Evolutionary conservation across 768 basidiomycete genomes (phyloP).

Genomic region (Tephrocybe sp.): DNA sequence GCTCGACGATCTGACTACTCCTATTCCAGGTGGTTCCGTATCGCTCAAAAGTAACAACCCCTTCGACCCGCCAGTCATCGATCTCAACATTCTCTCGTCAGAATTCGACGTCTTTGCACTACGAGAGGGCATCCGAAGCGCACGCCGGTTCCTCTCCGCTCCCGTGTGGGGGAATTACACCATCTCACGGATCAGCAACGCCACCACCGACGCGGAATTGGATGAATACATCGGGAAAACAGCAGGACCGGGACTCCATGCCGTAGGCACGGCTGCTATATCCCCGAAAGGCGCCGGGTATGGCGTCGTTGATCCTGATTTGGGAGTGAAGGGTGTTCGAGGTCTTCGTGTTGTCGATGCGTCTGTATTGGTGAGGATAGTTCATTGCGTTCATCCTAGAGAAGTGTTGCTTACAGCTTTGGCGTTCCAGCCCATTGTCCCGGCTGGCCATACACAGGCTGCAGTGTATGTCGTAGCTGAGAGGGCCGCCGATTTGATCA

Average conservation of each 20-base stretch:
- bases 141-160: conserved; percentile 10
- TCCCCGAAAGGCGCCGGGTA: too few species aligned
- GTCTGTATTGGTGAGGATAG: too few species aligned
- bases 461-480: conserved; percentile 3
- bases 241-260: conserved; percentile 22
- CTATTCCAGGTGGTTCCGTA: conserved; percentile 19
- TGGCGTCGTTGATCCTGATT: too few species aligned
- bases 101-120: conserved; percentile 23
- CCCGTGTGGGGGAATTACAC: conserved; percentile 13
- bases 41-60: conserved; percentile 35
- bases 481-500: conserved; percentile 1
- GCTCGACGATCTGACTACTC: too few species aligned
- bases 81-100: conserved; percentile 31
- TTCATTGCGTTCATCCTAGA: too few species aligned
- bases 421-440: too few species aligned
- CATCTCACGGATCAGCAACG: conserved; percentile 5
- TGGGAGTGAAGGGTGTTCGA: too few species aligned
- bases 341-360: too few species aligned
- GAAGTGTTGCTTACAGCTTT: too few species aligned
- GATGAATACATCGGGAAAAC: conserved; percentile 23
- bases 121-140: conserved; percentile 20
- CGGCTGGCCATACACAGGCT: neutral
- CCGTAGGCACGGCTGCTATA: too few species aligned
- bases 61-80: conserved; percentile 39
- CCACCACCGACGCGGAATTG: conserved; percentile 29